Evolutionary conservation across 176 grass and related monocot genomes (phyloP), one percentile per base, ranked within the genome.

Genomic region (Zoysia japonica): DNA sequence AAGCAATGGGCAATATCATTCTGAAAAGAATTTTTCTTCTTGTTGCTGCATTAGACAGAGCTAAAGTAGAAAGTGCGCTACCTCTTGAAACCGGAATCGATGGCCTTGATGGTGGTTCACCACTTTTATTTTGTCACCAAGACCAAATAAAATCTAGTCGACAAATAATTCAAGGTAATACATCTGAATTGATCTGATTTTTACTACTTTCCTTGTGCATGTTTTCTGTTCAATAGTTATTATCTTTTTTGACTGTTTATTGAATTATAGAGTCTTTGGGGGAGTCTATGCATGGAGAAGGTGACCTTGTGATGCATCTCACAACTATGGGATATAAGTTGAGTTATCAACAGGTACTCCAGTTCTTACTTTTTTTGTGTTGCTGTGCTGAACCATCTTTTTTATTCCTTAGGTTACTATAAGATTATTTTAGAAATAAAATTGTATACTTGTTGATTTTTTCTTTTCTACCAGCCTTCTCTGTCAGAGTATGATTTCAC

Each of bases 231-330:
- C 28, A 42, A 37, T 10, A 28, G 19, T 5, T 36, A 17, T 65
- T 78, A 11, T 55, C 61, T 50, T 73, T 9, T 67, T 81, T 57
- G 44, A 78, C 61, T 54, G 41, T 6, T 86, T 86, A 19, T 36
- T 78, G n/a, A 81, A 83, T 57, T 84, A 5, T 65, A 93, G 91
- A 93, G 51, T 87, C 81, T 74, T 85, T 93, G 79, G 82, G 80
- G 47, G 85, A 90, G 64, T 57, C 64, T 68, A 93, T 93, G 87
- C 82, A 90, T 72, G 91, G 91, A 81, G 91, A 93, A 90, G 91
- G 91, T 82, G 88, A 89, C 69, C 87, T 93, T 64, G 59, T 93
- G 61, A 78, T 50, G 57, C 91, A 93, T 82, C 85, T 93, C 40
- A 66, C 39, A 47, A 90, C 36, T 65, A 59, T 90, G 78, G 82